Evolutionary conservation across 2,329 filamentous ascomycete species (phyloP).

Genomic region (Aspergillus novoparasiticus): DNA sequence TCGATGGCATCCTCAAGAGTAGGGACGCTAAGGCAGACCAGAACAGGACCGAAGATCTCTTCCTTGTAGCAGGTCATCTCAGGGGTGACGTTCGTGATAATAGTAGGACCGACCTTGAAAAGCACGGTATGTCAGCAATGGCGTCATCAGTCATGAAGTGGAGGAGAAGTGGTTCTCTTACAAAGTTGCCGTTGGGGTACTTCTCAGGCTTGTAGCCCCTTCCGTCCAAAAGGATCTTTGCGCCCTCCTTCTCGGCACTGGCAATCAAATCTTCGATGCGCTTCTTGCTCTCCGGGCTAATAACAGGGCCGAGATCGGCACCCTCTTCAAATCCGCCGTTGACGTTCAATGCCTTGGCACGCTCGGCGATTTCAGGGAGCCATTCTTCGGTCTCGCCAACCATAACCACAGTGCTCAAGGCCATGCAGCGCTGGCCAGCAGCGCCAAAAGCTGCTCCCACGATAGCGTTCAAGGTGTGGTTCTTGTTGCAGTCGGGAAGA

Average conservation of each 20-base stretch:
- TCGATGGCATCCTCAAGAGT: slow-evolving; percentile 65
- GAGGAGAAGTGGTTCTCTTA: slow-evolving; percentile 39
- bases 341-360: slow-evolving; percentile 61
- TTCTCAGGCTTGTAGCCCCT: slow-evolving; percentile 63
- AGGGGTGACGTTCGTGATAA: slow-evolving; percentile 66
- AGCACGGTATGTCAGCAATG: slow-evolving; percentile 4
- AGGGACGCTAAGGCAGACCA: slow-evolving; percentile 62
- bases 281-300: slow-evolving; percentile 65
- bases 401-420: slow-evolving; percentile 65
- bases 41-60: slow-evolving; percentile 69
- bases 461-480: slow-evolving; percentile 67
- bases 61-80: slow-evolving; percentile 69
- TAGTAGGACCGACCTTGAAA: slow-evolving; percentile 61
- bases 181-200: slow-evolving; percentile 68
- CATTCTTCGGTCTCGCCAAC: slow-evolving; percentile 68
- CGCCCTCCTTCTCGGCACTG: slow-evolving; percentile 64
- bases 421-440: slow-evolving; percentile 71
- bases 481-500: slow-evolving; percentile 70
- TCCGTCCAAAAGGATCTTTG: slow-evolving; percentile 65
- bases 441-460: slow-evolving; percentile 69
- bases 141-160: slow-evolving; percentile 4
- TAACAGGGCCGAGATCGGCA: slow-evolving; percentile 66
- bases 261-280: slow-evolving; percentile 64
- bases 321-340: slow-evolving; percentile 66
- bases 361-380: slow-evolving; percentile 64